Percentiles rank a stretch among this genome's conserved stretches.
Evolutionary conservation across 106 monocot genomes (phyloP).

Genomic region (Ottelia alismoides): DNA sequence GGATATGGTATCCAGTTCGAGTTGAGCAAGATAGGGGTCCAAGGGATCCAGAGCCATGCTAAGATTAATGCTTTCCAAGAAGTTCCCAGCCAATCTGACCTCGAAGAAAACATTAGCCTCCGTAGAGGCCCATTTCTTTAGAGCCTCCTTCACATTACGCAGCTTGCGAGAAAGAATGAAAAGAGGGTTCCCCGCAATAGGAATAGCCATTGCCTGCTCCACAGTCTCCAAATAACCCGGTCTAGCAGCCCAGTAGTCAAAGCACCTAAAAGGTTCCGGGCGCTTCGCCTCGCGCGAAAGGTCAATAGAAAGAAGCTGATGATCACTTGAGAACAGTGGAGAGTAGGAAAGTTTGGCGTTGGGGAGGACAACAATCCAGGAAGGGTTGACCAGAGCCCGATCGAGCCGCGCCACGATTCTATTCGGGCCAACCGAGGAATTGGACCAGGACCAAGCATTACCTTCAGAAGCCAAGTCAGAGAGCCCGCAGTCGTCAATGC

Average conservation of each 20-base stretch:
- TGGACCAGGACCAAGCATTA: too few relatives aligned
- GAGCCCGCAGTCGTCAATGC: too few relatives aligned
- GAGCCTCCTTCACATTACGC: background rate
- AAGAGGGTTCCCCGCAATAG: background rate
- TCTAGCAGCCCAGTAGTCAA: background rate
- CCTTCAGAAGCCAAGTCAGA: too few relatives aligned
- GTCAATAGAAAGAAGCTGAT: background rate
- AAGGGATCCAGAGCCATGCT: too few relatives aligned
- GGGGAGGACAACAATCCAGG: too few relatives aligned
- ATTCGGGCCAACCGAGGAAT: too few relatives aligned
- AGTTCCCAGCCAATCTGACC: background rate
- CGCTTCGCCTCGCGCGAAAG: background rate
- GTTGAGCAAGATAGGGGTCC: background rate
- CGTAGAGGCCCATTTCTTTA: background rate
- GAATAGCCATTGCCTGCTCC: background rate
- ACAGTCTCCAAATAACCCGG: background rate
- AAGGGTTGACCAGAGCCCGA: too few relatives aligned
- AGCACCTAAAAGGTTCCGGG: background rate
- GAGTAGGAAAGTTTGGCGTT: too few relatives aligned
- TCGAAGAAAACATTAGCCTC: background rate
- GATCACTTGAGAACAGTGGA: too few relatives aligned
- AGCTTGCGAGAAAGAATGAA: background rate
- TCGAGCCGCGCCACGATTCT: too few relatives aligned
- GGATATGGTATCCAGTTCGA: background rate
- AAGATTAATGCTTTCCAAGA: background rate